phyloP scores from a whole-genome alignment of 2,329 filamentous ascomycete species.

The Microdochium bolleyi region DNA sequence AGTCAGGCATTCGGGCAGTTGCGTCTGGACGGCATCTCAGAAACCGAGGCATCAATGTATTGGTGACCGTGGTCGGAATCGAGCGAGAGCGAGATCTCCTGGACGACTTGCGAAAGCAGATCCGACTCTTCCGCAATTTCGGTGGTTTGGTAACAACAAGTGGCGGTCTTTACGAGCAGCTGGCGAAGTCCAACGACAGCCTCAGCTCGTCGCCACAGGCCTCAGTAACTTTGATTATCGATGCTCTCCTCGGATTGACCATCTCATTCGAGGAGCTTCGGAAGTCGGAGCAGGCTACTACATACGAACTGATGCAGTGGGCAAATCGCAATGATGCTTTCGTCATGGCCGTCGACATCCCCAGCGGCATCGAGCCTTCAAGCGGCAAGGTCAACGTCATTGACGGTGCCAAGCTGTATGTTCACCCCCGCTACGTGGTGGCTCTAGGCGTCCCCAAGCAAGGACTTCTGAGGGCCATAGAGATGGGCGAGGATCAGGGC shows the following conservation, averaged over 20 bases:
- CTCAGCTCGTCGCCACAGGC: conserved; percentile 16
- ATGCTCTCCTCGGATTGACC: conserved; percentile 80
- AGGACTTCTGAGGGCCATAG: conserved; percentile 72
- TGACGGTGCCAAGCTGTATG: conserved; percentile 72
- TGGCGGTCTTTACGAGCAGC: conserved; percentile 51
- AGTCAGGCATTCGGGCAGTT: conserved; percentile 75
- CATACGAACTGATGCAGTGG: conserved; percentile 89
- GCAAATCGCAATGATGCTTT: conserved; percentile 80
- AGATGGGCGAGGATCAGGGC: conserved; percentile 44
- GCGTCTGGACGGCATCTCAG: conserved; percentile 81
- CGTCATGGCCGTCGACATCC: conserved; percentile 82
- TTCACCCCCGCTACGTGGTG: conserved; percentile 76
- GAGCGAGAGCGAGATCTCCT: conserved; percentile 76
- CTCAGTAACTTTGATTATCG: conserved; percentile 41
- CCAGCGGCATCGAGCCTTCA: conserved; percentile 77
- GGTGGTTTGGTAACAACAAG: conserved; percentile 65
- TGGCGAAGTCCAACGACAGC: conserved; percentile 35
- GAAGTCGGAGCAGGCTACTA: conserved; percentile 72
- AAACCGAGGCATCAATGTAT: conserved; percentile 72
- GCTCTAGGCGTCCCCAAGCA: conserved; percentile 81
- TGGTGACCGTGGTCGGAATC: conserved; percentile 77
- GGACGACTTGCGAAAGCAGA: conserved; percentile 71
- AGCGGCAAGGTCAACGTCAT: conserved; percentile 58
- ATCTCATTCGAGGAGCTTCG: conserved; percentile 83
- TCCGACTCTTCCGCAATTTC: conserved; percentile 76